Conservation (phyloP, 805 yeast species). For the Starmerella riodocensis region DNA sequence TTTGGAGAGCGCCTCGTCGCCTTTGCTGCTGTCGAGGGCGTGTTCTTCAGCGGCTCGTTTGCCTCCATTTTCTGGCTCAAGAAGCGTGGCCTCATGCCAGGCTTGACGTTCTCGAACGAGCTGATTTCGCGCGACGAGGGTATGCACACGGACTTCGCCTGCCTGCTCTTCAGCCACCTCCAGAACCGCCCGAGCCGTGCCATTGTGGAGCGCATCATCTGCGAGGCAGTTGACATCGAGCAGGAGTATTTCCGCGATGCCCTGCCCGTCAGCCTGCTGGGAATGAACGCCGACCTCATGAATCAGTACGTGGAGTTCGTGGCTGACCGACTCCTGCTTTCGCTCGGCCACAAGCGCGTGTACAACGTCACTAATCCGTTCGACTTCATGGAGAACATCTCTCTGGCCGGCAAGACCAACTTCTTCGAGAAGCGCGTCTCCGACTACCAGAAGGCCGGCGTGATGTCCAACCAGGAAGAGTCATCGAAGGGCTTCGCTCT, state of each 20-base stretch:
- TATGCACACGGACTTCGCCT: constrained; percentile 95
- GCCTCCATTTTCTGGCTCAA: constrained; percentile 98
- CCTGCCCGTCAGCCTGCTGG: constrained; percentile 79
- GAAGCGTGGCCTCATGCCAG: constrained; percentile 98
- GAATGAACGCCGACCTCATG: constrained; percentile 91
- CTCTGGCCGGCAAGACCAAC: constrained; percentile 96
- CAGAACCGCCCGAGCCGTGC: constrained; percentile 72
- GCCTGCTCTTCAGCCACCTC: constrained; percentile 84
- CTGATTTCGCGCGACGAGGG: constrained; percentile 98
- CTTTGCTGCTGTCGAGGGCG: constrained; percentile 97
- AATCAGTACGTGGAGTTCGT: constrained; percentile 95
- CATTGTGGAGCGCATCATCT: constrained; percentile 72
- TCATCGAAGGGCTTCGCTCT: constrained; percentile 45
- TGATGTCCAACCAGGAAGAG: constrained; percentile 65
- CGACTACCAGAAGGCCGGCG: constrained; percentile 99
- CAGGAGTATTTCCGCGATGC: constrained; percentile 92
- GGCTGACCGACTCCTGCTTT: constrained; percentile 86
- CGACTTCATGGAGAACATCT: constrained; percentile 97
- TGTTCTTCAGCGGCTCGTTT: constrained; percentile 94
- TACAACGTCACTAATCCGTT: constrained; percentile 87
- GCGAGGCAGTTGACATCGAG: constrained; percentile 92
- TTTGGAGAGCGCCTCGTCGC: constrained; percentile 95
- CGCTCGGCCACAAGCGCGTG: constrained; percentile 81
- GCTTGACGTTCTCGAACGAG: constrained; percentile 94
- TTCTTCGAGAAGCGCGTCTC: constrained; percentile 98